A percentile compares a stretch with the other conserved stretches of the same genome.
phyloP scores from a whole-genome alignment of 192 early-diverging fungal genomes.

The Backusella sp. region DNA sequence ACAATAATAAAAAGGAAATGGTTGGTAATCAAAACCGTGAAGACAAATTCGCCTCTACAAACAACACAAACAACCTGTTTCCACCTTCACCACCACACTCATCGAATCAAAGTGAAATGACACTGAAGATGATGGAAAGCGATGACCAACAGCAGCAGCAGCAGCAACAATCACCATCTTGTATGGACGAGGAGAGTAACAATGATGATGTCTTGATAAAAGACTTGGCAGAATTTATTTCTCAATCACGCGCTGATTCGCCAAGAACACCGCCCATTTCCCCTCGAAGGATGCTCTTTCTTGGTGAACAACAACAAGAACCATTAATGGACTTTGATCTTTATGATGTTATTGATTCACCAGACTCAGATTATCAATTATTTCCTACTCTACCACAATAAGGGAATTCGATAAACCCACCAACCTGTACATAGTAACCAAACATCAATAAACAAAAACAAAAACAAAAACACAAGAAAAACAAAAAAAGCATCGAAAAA shows the following conservation, averaged over 20 bases:
- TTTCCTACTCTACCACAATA: background rate
- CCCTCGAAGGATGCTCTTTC: background rate
- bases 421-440: background rate
- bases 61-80: background rate
- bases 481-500: background rate
- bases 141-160: background rate
- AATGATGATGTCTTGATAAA: background rate
- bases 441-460: background rate
- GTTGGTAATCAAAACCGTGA: background rate
- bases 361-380: background rate
- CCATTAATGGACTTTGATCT: background rate
- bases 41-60: background rate
- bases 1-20: background rate
- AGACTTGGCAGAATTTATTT: background rate
- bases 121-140: background rate
- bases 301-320: background rate
- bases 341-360: background rate
- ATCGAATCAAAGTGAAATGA: background rate
- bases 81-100: background rate
- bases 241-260: background rate
- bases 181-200: background rate
- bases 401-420: background rate
- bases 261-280: background rate
- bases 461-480: background rate
- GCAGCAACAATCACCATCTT: background rate